A percentile compares a stretch with the other conserved stretches of the same genome.
Conservation (phyloP, 176 grass and related monocot species). For the Eragrostis curvula region DNA sequence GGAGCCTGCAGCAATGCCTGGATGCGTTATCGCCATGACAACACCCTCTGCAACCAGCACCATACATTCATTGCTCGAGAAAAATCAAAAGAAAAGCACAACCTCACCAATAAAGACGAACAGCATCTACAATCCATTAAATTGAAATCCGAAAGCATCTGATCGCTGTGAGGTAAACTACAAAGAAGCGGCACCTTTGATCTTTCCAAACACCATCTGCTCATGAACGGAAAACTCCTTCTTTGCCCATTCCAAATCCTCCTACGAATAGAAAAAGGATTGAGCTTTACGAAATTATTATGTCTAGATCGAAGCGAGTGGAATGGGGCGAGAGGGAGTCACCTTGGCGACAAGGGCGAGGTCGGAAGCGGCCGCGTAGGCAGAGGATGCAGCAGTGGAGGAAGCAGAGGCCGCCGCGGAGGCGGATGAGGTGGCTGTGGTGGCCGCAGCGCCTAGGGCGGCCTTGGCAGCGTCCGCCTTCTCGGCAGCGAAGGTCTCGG, state of each 20-base stretch:
- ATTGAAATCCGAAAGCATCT: background rate
- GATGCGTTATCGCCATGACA: constrained; percentile 49
- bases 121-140: background rate
- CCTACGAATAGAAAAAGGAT: constrained; percentile 15
- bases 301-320: constrained; percentile 16
- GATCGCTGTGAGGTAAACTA: background rate
- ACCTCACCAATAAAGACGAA: background rate
- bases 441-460: constrained; percentile 37
- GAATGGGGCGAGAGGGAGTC: background rate
- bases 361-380: constrained; percentile 40
- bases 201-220: constrained; percentile 55
- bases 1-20: constrained; percentile 47
- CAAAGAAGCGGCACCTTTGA: constrained; percentile 43
- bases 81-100: background rate
- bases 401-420: constrained; percentile 38
- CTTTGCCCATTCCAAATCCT: constrained; percentile 52
- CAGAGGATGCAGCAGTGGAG: constrained; percentile 25
- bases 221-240: constrained; percentile 40
- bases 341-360: constrained; percentile 52
- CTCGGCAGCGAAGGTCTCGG: constrained; percentile 52
- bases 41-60: constrained; percentile 44
- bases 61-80: constrained; percentile 8
- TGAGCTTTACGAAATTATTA: background rate
- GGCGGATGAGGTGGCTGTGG: constrained; percentile 35
- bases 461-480: constrained; percentile 41